These are phyloP conservation scores for Candida loeiensis DNA, from an alignment of 805 yeast species.

Conservation along the genomic window DNA sequence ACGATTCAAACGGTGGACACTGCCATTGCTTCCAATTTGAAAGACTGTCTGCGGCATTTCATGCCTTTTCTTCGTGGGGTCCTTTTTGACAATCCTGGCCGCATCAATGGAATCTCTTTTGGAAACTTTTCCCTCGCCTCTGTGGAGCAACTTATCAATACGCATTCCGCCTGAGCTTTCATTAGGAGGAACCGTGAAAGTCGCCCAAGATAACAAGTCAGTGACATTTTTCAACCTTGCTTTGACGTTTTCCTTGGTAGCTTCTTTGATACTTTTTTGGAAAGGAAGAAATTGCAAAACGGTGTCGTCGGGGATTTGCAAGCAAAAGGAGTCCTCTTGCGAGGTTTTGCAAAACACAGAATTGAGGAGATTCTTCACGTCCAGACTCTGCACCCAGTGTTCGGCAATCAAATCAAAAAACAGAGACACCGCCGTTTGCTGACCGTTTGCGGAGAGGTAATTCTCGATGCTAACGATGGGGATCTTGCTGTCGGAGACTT, in stretches of 20 bases:
- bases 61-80: background rate
- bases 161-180: too few relatives aligned
- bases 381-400: conserved; percentile 35
- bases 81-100: too few relatives aligned
- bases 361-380: conserved; percentile 32
- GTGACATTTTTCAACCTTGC: background rate
- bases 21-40: too few relatives aligned
- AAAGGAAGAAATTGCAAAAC: conserved; percentile 21
- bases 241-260: background rate
- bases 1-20: too few relatives aligned
- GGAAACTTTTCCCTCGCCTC: too few relatives aligned
- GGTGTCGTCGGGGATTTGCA: conserved; percentile 29
- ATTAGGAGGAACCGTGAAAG: too few relatives aligned
- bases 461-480: conserved; percentile 21
- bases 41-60: background rate
- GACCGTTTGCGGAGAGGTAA: conserved; percentile 13
- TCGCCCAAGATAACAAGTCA: background rate
- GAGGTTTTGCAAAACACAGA: conserved; percentile 44
- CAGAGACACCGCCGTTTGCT: conserved; percentile 6
- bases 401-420: conserved; percentile 43
- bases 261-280: background rate
- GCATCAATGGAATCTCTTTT: background rate
- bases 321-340: conserved; percentile 33
- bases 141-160: too few relatives aligned
- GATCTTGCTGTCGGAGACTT: conserved; percentile 1